These are phyloP conservation scores for Escovopsis sp. DNA, from an alignment of 2,329 filamentous ascomycete genomes.

Conservation along the genomic window DNA sequence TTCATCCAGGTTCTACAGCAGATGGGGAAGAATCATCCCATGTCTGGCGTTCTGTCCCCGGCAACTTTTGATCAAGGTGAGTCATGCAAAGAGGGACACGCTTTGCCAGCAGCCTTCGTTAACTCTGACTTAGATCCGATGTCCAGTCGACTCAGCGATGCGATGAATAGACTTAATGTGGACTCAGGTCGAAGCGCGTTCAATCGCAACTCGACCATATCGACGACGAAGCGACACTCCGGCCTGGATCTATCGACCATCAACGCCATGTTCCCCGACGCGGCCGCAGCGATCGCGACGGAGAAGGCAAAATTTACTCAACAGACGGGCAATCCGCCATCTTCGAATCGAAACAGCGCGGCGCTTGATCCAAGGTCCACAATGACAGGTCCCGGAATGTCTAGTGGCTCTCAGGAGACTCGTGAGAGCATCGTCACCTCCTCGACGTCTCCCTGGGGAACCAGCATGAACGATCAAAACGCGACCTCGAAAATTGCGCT, in stretches of 20 bases:
- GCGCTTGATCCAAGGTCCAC: conserved; percentile 64
- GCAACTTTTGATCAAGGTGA: conserved; percentile 93
- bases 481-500: conserved; percentile 57
- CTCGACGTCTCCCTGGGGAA: conserved; percentile 60
- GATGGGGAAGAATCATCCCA: conserved; percentile 96
- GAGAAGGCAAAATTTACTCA: conserved; percentile 97
- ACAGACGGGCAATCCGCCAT: conserved; percentile 76
- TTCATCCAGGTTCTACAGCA: conserved; percentile 98
- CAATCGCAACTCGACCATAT: conserved; percentile 60
- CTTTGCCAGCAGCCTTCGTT: conserved; percentile 5
- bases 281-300: conserved; percentile 92
- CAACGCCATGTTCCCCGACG: conserved; percentile 98
- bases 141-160: conserved; percentile 89
- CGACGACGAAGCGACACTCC: conserved; percentile 73
- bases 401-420: conserved; percentile 31
- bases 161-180: conserved; percentile 87
- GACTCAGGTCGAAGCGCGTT: conserved; percentile 79
- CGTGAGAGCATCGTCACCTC: conserved; percentile 14
- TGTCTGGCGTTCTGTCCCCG: conserved; percentile 88
- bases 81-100: conserved; percentile 8
- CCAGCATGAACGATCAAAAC: conserved; percentile 33
- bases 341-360: conserved; percentile 85
- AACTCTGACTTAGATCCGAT: conserved; percentile 57
- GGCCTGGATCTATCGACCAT: conserved; percentile 88
- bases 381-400: conserved; percentile 60